phyloP scores from a whole-genome alignment of 2,329 filamentous ascomycete genomes.

The Metarhizium album region DNA sequence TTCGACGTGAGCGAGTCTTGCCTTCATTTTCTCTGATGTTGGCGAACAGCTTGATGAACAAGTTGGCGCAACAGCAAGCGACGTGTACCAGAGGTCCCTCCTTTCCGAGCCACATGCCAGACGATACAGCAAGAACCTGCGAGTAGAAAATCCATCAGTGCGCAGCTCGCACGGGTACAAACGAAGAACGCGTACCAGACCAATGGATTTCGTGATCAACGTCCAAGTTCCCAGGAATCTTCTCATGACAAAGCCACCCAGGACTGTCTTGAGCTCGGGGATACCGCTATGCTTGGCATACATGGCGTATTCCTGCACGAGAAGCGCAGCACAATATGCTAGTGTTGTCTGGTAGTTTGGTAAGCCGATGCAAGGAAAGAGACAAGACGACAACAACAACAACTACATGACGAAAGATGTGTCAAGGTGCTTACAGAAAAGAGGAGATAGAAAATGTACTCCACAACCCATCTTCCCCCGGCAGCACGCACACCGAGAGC shows the following conservation, averaged over 20 bases:
- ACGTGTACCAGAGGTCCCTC: constrained; percentile 94
- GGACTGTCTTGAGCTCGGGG: constrained; percentile 91
- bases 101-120: constrained; percentile 93
- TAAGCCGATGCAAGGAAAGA: not conserved
- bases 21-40: constrained; percentile 79
- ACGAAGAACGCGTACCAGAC: constrained; percentile 49
- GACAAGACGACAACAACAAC: no score
- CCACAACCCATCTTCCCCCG: constrained; percentile 67
- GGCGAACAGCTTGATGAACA: constrained; percentile 83
- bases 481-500: constrained; percentile 56
- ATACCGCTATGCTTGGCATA: constrained; percentile 94
- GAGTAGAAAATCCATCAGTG: constrained; percentile 4
- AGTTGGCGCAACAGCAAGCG: constrained; percentile 88
- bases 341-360: constrained; percentile 52
- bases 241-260: constrained; percentile 87
- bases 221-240: constrained; percentile 85
- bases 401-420: not conserved
- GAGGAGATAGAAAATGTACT: constrained; percentile 79
- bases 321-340: constrained; percentile 62
- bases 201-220: constrained; percentile 77
- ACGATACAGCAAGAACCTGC: constrained; percentile 83
- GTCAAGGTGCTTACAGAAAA: constrained; percentile 54
- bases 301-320: constrained; percentile 75
- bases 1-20: constrained; percentile 20
- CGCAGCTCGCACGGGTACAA: not conserved